These are phyloP conservation scores for Nakaseomyces kungkrabaensis DNA, from an alignment of 1,139 yeast species.

Conservation along the genomic window DNA sequence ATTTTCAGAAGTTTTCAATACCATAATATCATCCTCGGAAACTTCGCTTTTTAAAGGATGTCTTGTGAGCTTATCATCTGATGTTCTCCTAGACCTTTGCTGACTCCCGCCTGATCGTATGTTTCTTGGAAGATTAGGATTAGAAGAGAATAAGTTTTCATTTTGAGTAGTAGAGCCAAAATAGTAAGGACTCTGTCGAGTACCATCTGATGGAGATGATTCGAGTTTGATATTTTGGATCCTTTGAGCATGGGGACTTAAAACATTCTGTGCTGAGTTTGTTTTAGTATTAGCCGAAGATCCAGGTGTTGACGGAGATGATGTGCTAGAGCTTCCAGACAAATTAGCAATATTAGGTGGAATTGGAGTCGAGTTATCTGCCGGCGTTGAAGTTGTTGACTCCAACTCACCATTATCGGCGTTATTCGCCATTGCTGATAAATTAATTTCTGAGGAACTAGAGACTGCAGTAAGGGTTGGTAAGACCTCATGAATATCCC, in stretches of 20 bases:
- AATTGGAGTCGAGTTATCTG: background rate
- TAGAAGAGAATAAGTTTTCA: conserved; percentile 4
- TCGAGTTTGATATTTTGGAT: background rate
- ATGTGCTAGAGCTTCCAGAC: background rate
- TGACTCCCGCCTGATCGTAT: conserved; percentile 16
- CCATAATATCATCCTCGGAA: conserved; percentile 3
- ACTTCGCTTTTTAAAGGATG: conserved; percentile 5
- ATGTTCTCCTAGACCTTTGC: conserved; percentile 15
- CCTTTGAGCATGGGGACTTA: conserved; percentile 1
- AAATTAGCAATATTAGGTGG: background rate
- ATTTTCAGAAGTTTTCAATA: conserved; percentile 5
- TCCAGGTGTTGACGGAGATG: background rate
- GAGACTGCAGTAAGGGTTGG: conserved; percentile 8
- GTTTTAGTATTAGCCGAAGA: background rate
- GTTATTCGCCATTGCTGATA: background rate
- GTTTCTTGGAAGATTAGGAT: conserved; percentile 4
- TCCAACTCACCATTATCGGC: background rate
- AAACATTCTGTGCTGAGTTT: background rate
- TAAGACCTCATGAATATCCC: conserved; percentile 6
- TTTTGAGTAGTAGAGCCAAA: background rate
- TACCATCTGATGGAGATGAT: conserved; percentile 1
- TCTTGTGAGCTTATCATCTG: conserved; percentile 16
- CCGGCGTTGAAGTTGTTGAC: background rate
- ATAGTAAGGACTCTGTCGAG: conserved; percentile 5
- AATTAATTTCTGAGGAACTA: conserved; percentile 10